Evolutionary conservation across 805 yeast species (phyloP).

Genomic region (Soucietia sequanensis): DNA sequence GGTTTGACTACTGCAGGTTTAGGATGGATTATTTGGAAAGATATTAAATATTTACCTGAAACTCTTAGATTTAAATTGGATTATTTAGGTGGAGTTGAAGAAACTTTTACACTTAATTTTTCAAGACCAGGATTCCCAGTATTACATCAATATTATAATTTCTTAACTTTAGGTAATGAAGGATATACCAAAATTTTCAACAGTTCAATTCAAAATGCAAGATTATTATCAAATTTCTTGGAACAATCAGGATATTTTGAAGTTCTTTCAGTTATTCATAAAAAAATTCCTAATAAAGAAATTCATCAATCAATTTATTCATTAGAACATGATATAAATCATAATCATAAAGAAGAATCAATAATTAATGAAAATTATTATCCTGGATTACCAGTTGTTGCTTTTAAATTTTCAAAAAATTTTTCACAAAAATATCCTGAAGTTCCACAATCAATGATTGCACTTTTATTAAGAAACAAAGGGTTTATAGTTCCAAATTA

Average conservation of each 20-base stretch:
- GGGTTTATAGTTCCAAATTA: constrained; percentile 92
- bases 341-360: constrained; percentile 9
- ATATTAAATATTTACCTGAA: constrained; percentile 60
- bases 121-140: constrained; percentile 93
- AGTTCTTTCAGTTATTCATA: constrained; percentile 76
- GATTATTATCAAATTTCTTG: constrained; percentile 59
- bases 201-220: constrained; percentile 67
- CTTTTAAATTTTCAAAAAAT: constrained; percentile 68
- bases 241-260: constrained; percentile 68
- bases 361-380: constrained; percentile 48
- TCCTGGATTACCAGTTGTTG: constrained; percentile 87
- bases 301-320: constrained; percentile 17
- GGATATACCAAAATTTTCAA: constrained; percentile 70
- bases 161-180: constrained; percentile 63
- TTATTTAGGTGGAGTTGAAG: constrained; percentile 87
- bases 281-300: constrained; percentile 36
- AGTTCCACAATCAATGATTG: constrained; percentile 76
- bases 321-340: constrained; percentile 6
- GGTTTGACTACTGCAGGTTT: constrained; percentile 89
- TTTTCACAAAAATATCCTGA: constrained; percentile 65
- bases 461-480: constrained; percentile 68
- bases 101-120: constrained; percentile 81
- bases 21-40: constrained; percentile 90
- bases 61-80: constrained; percentile 73
- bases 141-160: constrained; percentile 81